Base-by-base conservation (phyloP, 23 red algal species). In the Gracilariopsis chorda region DNA sequence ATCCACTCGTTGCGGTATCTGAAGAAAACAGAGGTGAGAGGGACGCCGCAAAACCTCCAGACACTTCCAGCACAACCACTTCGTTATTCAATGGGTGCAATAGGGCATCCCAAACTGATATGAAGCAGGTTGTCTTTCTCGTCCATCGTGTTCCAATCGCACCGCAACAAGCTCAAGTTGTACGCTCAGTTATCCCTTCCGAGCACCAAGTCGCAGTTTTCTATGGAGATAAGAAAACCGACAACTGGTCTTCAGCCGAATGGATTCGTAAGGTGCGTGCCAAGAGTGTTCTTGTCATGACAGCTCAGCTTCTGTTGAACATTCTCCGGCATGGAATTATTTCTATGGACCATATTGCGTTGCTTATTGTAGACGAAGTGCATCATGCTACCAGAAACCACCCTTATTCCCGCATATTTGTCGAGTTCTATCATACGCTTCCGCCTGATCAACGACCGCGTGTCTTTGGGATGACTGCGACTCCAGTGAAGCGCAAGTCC, bases 381-480 rank as follows among this genome's bases (percentile, higher is more conserved):
- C 88, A 91, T 91, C 88, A 91, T 44, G 74, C 75, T 39, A 91
- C 88, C 2, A 64, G 77, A 32, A 82, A 71, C 23, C 88, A 91
- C 61, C 88, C 88, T 14, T 91, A 73, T 63, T 58, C 60, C 34
- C 52, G 59, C 27, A 56, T 91, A 45, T 82, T 91, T 52, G 52
- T 82, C 28, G 88, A 91, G 88, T 82, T 82, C 37, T 91, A 91
- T 45, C 77, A 82, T 27, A 78, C 85, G 45, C 44, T 89, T 24
- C 73, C 73, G 10, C 44, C 48, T 52, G 60, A 21, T 39, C 48
- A 61, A 39, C 75, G 55, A 36, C 88, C 88, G 20, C 88, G 88
- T 71, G 65, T 91, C 3, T 91, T 91, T 36, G 88, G 88, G 9
- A 91, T 91, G 88, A 82, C 88, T 39, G 88, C 88, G 6, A 69